Evolutionary conservation across 2,329 filamentous ascomycete species (phyloP).

Genomic region (Cercospora zeae-maydis): DNA sequence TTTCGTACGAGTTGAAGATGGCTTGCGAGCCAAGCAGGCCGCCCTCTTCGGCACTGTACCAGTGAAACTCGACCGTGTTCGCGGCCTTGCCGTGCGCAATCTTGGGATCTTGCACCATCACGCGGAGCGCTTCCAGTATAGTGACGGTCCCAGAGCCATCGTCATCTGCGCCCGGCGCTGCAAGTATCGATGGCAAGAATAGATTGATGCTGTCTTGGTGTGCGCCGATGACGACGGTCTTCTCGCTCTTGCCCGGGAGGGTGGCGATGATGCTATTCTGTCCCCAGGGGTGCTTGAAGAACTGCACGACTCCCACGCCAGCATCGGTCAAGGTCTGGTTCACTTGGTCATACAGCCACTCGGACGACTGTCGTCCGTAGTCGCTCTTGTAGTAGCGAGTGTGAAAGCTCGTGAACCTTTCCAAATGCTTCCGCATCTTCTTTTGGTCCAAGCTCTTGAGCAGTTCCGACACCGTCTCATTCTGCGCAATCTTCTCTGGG

Average conservation of each 20-base stretch:
- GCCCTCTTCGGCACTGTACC: slow-evolving; percentile 89
- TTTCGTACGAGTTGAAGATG: slow-evolving; percentile 79
- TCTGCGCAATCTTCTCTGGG: slow-evolving; percentile 62
- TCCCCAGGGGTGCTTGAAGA: slow-evolving; percentile 77
- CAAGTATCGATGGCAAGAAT: slow-evolving; percentile 76
- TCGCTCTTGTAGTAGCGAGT: slow-evolving; percentile 78
- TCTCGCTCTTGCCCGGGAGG: slow-evolving; percentile 79
- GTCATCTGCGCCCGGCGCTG: slow-evolving; percentile 91
- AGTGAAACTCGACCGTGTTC: slow-evolving; percentile 95
- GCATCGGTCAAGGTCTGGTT: slow-evolving; percentile 66
- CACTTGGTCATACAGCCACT: slow-evolving; percentile 78
- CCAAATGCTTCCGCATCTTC: slow-evolving; percentile 73
- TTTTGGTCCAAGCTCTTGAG: slow-evolving; percentile 67
- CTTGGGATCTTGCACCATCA: slow-evolving; percentile 66
- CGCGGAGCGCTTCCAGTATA: slow-evolving; percentile 84
- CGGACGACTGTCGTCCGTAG: slow-evolving; percentile 76
- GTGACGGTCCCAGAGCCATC: slow-evolving; percentile 84
- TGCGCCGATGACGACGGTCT: slow-evolving; percentile 75
- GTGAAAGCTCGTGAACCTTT: slow-evolving; percentile 74
- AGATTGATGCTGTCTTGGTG: slow-evolving; percentile 89
- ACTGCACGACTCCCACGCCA: slow-evolving; percentile 68
- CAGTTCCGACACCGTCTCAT: slow-evolving; percentile 64
- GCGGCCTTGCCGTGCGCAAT: slow-evolving; percentile 65
- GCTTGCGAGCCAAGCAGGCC: slow-evolving; percentile 84
- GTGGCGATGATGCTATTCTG: slow-evolving; percentile 89